phyloP scores from a whole-genome alignment of 305 asterid genomes.

The Petunia hybrid region DNA sequence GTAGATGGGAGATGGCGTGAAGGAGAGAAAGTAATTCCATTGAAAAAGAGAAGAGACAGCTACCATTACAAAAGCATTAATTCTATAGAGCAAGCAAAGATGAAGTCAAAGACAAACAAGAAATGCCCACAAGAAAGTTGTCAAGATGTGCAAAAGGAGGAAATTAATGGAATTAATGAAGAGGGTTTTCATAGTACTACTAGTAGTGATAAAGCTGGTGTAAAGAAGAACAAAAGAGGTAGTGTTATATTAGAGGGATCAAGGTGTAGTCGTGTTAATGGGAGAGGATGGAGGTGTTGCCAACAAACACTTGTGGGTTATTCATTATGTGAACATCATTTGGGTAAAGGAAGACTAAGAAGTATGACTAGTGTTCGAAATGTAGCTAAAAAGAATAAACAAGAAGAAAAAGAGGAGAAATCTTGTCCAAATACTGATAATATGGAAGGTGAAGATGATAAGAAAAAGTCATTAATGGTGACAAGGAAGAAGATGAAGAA shows the following conservation, averaged over 20 bases:
- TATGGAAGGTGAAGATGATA: background rate
- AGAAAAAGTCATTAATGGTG: conserved; percentile 24
- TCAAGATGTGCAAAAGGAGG: conserved; percentile 12
- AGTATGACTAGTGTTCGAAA: conserved; percentile 47
- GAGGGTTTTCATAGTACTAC: background rate
- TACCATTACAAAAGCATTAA: background rate
- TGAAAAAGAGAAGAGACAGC: conserved; percentile 62
- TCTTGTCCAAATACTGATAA: background rate
- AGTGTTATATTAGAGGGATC: conserved; percentile 73
- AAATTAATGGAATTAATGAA: background rate
- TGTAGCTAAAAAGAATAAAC: conserved; percentile 5
- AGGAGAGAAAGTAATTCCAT: conserved; percentile 55
- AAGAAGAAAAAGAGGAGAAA: background rate
- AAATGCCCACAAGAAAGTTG: conserved; percentile 46
- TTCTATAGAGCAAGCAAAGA: conserved; percentile 35
- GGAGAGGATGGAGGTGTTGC: conserved; percentile 86
- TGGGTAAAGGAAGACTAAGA: conserved; percentile 75
- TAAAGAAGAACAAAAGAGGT: conserved; percentile 58
- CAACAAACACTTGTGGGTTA: conserved; percentile 78
- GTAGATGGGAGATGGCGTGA: conserved; percentile 39
- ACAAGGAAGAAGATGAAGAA: conserved; percentile 56
- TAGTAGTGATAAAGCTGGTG: background rate
- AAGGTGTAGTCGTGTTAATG: conserved; percentile 83
- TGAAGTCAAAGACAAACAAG: conserved; percentile 70
- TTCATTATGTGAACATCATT: conserved; percentile 77